phyloP scores from a whole-genome alignment of 164 flowering plant species.

The Dillenia turbinata region DNA sequence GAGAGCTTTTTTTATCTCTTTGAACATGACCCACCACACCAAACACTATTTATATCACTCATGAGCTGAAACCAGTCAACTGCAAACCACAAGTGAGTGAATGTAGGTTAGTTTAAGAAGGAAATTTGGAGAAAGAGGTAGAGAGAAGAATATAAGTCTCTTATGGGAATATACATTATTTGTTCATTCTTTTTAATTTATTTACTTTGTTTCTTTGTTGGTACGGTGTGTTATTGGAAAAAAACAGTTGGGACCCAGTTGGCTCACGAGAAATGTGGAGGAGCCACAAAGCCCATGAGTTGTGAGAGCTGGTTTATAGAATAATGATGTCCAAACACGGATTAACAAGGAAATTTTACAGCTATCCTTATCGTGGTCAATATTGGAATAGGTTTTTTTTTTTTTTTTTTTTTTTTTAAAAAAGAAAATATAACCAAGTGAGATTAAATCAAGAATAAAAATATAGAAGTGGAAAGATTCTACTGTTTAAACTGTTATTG shows the following conservation, averaged over 20 bases:
- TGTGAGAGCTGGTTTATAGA: neutral
- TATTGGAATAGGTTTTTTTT: no score
- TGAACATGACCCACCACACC: neutral
- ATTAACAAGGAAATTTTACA: neutral
- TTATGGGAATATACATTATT: neutral
- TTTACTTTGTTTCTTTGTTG: conserved; percentile 16
- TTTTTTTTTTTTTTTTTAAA: no score
- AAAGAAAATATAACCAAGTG: no score
- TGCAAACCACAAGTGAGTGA: conserved; percentile 24
- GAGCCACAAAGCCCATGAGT: conserved; percentile 14
- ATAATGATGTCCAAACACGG: neutral
- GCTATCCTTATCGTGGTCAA: neutral
- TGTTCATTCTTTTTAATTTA: neutral
- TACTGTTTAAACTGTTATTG: no score
- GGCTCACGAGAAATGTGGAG: conserved; percentile 35
- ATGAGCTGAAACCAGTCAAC: conserved; percentile 36
- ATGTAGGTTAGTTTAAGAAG: conserved; percentile 10
- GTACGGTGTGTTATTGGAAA: conserved; percentile 1
- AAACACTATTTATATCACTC: conserved; percentile 21
- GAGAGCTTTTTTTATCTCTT: neutral
- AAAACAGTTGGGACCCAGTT: conserved; percentile 19
- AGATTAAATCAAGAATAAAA: no score
- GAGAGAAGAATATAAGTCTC: neutral
- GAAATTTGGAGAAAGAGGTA: neutral
- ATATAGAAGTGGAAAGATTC: no score